These are phyloP conservation scores for Aaosphaeria pasadenensis DNA, from an alignment of 2,329 filamentous ascomycete genomes.

Conservation along the genomic window DNA sequence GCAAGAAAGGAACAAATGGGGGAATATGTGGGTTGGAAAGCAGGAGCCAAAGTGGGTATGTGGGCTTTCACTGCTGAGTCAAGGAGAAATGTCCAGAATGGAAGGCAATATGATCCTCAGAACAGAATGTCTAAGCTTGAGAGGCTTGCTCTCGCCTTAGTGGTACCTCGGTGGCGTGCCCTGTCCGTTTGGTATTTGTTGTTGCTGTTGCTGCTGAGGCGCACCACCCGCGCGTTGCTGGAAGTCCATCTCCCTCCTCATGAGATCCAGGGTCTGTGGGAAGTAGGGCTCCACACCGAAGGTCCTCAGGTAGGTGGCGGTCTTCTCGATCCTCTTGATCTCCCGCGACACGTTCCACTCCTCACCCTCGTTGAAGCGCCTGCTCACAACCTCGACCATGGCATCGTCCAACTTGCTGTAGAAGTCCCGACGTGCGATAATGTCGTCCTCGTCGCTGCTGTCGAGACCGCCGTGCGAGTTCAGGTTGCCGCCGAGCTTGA, in stretches of 20 bases:
- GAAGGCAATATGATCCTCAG: not conserved
- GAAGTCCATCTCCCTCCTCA: slow-evolving; percentile 42
- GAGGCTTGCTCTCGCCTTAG: slow-evolving; percentile 8
- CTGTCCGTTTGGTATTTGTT: slow-evolving; percentile 21
- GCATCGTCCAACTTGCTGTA: slow-evolving; percentile 48
- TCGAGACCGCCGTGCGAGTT: slow-evolving; percentile 54
- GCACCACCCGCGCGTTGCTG: slow-evolving; percentile 6
- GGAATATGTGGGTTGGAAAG: not conserved
- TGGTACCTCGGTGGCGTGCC: slow-evolving; percentile 36
- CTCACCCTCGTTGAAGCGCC: slow-evolving; percentile 50
- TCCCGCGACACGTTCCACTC: slow-evolving; percentile 52
- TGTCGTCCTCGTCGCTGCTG: slow-evolving; percentile 47
- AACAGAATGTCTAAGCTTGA: not conserved
- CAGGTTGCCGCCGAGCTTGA: slow-evolving; percentile 55
- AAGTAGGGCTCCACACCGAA: slow-evolving; percentile 55
- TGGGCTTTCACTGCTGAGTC: not conserved
- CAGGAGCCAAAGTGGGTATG: not conserved
- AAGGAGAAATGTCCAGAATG: not conserved
- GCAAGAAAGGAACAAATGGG: not conserved
- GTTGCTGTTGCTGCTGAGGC: slow-evolving; percentile 11
- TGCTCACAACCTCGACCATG: slow-evolving; percentile 53
- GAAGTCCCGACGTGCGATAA: slow-evolving; percentile 48
- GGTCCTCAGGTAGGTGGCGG: slow-evolving; percentile 49
- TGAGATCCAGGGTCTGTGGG: slow-evolving; percentile 49
- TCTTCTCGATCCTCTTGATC: slow-evolving; percentile 57